Conservation (phyloP, 805 yeast species). For the Schizosaccharomyces lindneri region DNA sequence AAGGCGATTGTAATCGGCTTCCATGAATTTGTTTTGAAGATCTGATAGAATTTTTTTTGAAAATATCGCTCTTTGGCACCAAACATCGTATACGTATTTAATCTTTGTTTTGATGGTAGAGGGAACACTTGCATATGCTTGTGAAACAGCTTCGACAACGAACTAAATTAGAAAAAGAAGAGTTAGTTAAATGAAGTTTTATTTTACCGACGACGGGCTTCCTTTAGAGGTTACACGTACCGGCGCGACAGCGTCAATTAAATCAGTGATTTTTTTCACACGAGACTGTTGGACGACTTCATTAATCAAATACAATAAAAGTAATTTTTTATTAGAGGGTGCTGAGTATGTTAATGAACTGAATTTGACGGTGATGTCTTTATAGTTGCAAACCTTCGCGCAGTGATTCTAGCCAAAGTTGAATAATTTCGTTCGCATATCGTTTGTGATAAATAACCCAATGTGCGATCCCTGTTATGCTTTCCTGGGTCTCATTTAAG, state of each 20-base stretch:
- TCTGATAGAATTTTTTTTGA: constrained; percentile 6
- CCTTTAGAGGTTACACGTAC: constrained; percentile 9
- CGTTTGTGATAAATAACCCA: constrained; percentile 50
- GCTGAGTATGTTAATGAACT: constrained; percentile 7
- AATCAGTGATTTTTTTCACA: constrained; percentile 33
- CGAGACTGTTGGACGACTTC: constrained; percentile 63
- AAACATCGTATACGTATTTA: constrained; percentile 34
- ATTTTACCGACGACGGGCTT: too few relatives aligned
- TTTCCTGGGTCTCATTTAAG: constrained; percentile 38
- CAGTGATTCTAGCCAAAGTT: constrained; percentile 25
- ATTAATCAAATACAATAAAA: constrained; percentile 46
- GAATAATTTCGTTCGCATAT: constrained; percentile 27
- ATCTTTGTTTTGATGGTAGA: constrained; percentile 26
- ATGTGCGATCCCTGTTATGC: constrained; percentile 50
- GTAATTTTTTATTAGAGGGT: constrained; percentile 22
- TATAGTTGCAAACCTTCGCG: constrained; percentile 6
- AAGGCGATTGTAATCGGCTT: neutral
- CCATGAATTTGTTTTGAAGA: neutral
- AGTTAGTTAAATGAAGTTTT: neutral
- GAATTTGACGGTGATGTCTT: neutral
- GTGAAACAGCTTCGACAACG: constrained; percentile 16
- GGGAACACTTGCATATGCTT: constrained; percentile 17
- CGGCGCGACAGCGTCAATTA: constrained; percentile 29
- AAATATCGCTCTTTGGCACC: constrained; percentile 39
- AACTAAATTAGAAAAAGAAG: constrained; percentile 5